Conservation (phyloP, 306 rosid species). For the Cucumis melo region DNA sequence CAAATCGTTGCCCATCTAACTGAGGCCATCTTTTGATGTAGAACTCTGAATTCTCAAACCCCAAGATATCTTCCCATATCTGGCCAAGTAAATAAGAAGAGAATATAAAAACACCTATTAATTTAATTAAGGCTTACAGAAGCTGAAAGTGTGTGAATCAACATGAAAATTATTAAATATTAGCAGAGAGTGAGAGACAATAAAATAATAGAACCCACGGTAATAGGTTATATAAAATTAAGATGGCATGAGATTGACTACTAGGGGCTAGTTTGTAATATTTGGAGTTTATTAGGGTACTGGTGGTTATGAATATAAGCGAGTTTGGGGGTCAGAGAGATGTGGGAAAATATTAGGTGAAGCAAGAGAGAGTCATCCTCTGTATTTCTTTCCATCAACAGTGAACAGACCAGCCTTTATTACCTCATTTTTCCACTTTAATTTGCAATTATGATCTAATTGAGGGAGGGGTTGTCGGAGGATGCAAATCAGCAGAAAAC, state of each 20-base stretch:
- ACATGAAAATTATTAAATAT: background rate
- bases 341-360: background rate
- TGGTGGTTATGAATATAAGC: background rate
- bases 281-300: background rate
- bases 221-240: background rate
- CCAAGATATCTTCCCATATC: conserved; percentile 99
- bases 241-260: background rate
- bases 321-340: background rate
- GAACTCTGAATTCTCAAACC: conserved; percentile 97
- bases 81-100: conserved; percentile 23
- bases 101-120: background rate
- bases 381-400: background rate
- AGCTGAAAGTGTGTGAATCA: background rate
- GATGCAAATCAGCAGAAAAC: background rate
- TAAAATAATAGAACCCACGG: conserved; percentile 5
- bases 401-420: background rate
- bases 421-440: background rate
- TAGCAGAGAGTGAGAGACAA: background rate
- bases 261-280: background rate
- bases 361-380: background rate
- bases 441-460: background rate
- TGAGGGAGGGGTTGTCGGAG: background rate
- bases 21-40: conserved; percentile 92
- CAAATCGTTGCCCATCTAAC: conserved; percentile 52
- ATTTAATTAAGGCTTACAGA: background rate